Base-by-base conservation (phyloP, 2,329 filamentous ascomycete genomes). In the Ceratocystis harringtonii region DNA sequence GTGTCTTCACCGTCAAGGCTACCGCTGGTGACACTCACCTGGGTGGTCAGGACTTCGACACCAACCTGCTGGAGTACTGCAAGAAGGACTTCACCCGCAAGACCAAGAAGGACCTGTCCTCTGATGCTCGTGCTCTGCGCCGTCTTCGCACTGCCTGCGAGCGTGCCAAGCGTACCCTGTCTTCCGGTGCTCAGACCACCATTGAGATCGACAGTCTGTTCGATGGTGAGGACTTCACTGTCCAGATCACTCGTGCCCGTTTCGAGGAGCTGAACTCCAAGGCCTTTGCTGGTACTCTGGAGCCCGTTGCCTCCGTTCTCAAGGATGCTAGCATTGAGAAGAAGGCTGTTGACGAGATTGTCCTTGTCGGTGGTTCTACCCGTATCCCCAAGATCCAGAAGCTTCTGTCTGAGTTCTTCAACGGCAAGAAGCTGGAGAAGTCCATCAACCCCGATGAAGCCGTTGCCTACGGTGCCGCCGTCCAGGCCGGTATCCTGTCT, bases 401-500 rank as follows among this genome's bases (percentile, higher is more conserved):
- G 86, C 88, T 99, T 71, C 87, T 99, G 71, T 92, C 87, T 81
- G 94, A 99, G 80, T 96, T 92, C 85, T 99, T 99, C 82, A 89
- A 95, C 77, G 92, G 92, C 80, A 99, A 99, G 90, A 96, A 99
- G 88, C 90, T 96, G 71, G 92, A 97, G 86, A 97, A 96, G 84
- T 94, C 89, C 83, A 97, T 97, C 83, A 99, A 99, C 86, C 94
- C 94, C 73, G 94, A 99, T 76, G 94, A 99, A 84, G 94, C 94
- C 72, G 94, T 99, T 74, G 94, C 94, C 73, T 96, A 96, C 80
- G 94, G 94, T 86, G 94, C 94, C 70, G 94, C 94, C 72, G 92
- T 99, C 69, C 94, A 99, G 82, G 94, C 94, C 71, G 94, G 92
- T 86, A 96, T 99, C 77, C 87, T 99, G 70, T 96, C 92, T 68